Conservation (phyloP, 228 moss, liverwort and hornwort species). For the Sphagnum magellanicum region DNA sequence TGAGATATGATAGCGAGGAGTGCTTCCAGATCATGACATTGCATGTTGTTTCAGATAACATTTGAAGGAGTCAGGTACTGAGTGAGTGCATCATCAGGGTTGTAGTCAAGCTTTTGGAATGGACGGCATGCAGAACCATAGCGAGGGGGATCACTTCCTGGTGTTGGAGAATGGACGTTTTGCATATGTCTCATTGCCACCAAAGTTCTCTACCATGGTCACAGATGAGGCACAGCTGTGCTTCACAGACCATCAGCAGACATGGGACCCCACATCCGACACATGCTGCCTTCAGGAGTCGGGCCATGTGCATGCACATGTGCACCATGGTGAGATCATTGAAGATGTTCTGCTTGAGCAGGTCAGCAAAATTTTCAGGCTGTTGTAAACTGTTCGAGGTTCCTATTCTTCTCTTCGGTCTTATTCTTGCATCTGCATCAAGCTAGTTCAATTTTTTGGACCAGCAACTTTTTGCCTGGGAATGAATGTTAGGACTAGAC, state of each 20-base stretch:
- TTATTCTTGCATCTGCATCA: too few relatives aligned
- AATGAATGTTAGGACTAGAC: too few relatives aligned
- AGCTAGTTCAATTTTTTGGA: too few relatives aligned
- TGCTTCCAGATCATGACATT: too few relatives aligned
- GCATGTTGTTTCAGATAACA: too few relatives aligned
- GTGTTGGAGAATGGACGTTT: conserved; percentile 66
- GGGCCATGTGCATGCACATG: conserved; percentile 75
- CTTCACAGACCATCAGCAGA: conserved; percentile 59
- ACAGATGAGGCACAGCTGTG: conserved; percentile 48
- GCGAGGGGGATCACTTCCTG: conserved; percentile 66
- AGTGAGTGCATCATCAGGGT: too few relatives aligned
- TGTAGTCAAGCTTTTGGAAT: too few relatives aligned
- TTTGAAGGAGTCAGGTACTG: too few relatives aligned
- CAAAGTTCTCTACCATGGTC: conserved; percentile 28
- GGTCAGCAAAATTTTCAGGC: conserved; percentile 20
- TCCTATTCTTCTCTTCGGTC: too few relatives aligned
- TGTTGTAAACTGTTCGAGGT: too few relatives aligned
- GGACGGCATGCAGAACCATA: conserved; percentile 28
- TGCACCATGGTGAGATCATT: conserved; percentile 69
- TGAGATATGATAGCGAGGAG: too few relatives aligned
- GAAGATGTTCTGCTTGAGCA: conserved; percentile 81
- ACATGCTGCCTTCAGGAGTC: conserved; percentile 68
- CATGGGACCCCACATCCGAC: conserved; percentile 32
- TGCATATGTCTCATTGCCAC: conserved; percentile 68
- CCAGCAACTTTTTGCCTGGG: too few relatives aligned